A percentile compares a stretch with the other conserved stretches of the same genome.
phyloP scores from a whole-genome alignment of 371 early-diverging fungal species.

The Mucor piriformis region DNA sequence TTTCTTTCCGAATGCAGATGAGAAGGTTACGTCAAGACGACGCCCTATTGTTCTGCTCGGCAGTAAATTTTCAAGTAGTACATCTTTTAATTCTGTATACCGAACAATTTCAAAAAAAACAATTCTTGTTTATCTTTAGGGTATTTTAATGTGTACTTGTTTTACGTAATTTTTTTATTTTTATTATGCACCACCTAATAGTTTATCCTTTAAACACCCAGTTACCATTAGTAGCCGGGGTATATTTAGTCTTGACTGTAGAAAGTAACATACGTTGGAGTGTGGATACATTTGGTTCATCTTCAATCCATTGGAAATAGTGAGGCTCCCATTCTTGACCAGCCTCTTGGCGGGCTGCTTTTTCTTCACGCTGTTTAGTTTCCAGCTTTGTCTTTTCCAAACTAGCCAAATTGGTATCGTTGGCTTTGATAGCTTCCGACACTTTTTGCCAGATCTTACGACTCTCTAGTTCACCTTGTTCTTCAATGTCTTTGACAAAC shows the following conservation, averaged over 20 bases:
- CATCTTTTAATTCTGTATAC: no score
- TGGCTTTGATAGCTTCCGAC: slow-evolving; percentile 65
- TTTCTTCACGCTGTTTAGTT: slow-evolving; percentile 62
- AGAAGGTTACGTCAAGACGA: no score
- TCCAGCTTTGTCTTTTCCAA: slow-evolving; percentile 73
- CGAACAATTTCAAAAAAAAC: no score
- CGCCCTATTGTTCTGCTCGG: no score
- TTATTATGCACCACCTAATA: neutral
- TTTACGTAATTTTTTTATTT: neutral
- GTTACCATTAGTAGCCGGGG: slow-evolving; percentile 41
- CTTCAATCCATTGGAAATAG: slow-evolving; percentile 57
- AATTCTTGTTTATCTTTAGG: no score
- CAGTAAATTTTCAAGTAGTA: no score
- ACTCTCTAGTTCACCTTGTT: slow-evolving; percentile 67
- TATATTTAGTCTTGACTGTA: slow-evolving; percentile 41
- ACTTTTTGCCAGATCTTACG: slow-evolving; percentile 74
- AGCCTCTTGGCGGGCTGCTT: slow-evolving; percentile 59
- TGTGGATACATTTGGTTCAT: slow-evolving; percentile 43
- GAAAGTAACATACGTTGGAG: slow-evolving; percentile 39
- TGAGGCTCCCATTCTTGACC: slow-evolving; percentile 62
- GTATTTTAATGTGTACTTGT: no score
- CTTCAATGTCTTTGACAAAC: slow-evolving; percentile 47
- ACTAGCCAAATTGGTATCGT: slow-evolving; percentile 69
- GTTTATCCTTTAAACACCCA: slow-evolving; percentile 36
- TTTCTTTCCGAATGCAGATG: no score